These are phyloP conservation scores for Acanthamoeba lenticulata DNA, from an alignment of 208 protist genomes.

Conservation along the genomic window DNA sequence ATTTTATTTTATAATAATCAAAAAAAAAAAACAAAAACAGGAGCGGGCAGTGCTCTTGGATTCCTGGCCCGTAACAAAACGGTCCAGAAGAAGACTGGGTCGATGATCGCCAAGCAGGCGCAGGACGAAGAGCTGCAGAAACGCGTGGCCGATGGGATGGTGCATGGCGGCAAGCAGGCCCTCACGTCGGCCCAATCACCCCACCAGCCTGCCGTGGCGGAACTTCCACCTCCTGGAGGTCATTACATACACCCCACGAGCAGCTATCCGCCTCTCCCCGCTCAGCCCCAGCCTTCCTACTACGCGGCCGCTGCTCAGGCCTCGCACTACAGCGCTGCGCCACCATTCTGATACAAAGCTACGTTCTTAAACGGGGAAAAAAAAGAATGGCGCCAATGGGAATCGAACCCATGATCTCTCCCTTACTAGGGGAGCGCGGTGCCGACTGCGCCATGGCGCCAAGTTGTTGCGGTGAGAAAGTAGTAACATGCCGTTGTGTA, in stretches of 20 bases:
- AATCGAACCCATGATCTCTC: no score
- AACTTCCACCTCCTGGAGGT: neutral
- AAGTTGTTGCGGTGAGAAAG: no score
- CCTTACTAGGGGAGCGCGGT: no score
- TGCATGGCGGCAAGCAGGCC: slow-evolving; percentile 20
- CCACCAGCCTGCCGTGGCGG: neutral
- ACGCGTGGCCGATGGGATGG: neutral
- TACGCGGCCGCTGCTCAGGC: neutral
- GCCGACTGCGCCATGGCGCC: no score
- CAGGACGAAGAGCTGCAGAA: slow-evolving; percentile 59
- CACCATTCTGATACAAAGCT: neutral
- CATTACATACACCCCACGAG: neutral
- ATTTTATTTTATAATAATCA: neutral
- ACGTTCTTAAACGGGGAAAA: no score
- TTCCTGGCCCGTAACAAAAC: slow-evolving; percentile 46
- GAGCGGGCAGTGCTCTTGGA: neutral
- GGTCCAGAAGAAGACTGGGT: slow-evolving; percentile 23
- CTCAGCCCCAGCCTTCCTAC: neutral
- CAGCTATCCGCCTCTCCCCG: neutral
- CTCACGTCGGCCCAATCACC: neutral
- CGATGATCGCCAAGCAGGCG: neutral
- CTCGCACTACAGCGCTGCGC: neutral
- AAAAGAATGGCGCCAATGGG: no score
- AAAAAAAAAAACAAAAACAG: neutral
- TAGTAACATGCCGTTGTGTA: no score